Percentiles rank a stretch among this genome's conserved stretches.
Conservation (phyloP, 257 asterid species). For the Osmanthus fragrans region DNA sequence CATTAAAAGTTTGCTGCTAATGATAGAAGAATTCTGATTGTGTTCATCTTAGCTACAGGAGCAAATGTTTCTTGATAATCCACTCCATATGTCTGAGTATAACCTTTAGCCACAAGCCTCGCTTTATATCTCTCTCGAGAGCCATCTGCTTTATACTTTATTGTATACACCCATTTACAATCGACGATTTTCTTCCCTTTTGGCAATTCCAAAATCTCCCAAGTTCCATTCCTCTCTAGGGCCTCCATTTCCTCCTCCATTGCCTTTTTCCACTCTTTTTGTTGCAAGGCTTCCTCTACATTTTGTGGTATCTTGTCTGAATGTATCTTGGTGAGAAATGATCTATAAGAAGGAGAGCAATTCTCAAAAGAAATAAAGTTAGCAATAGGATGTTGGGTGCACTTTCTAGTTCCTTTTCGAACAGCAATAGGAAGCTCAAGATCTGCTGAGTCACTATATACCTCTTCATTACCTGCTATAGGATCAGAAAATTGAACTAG, state of each 20-base stretch:
- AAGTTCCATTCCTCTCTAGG: background rate
- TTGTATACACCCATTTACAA: background rate
- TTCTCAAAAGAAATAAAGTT: background rate
- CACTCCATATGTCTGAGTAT: background rate
- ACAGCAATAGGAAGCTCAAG: background rate
- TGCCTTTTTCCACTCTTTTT: background rate
- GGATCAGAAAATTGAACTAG: background rate
- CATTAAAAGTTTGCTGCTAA: background rate
- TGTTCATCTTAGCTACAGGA: background rate
- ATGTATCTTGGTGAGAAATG: background rate
- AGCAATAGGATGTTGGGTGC: background rate
- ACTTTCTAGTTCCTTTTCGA: background rate
- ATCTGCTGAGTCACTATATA: background rate
- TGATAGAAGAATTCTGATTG: background rate
- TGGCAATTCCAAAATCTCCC: background rate
- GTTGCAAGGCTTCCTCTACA: background rate
- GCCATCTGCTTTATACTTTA: background rate
- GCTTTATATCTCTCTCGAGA: background rate
- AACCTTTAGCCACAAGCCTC: background rate
- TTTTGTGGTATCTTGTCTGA: background rate
- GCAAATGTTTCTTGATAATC: slow-evolving; percentile 1
- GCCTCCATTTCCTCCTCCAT: background rate
- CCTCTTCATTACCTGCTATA: background rate
- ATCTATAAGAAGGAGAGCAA: background rate
- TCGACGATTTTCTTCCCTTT: background rate